Evolutionary conservation across 164 flowering plant species (phyloP).

Genomic region (Nymphaea thermarum): DNA sequence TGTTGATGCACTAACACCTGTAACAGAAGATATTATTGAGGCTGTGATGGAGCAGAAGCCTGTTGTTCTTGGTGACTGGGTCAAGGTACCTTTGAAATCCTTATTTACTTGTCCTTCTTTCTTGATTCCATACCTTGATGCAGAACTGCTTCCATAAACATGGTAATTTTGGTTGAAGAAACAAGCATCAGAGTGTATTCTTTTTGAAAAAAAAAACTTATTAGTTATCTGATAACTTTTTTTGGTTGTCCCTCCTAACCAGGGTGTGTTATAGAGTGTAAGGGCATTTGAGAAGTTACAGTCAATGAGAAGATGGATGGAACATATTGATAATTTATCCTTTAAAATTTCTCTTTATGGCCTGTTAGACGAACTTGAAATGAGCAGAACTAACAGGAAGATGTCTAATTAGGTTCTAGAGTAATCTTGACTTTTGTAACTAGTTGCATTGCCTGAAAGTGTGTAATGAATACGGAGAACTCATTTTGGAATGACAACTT

Average conservation of each 20-base stretch:
- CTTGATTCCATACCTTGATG: neutral
- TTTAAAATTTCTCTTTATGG: too few relatives aligned
- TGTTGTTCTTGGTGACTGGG: conserved; percentile 41
- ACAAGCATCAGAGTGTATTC: neutral
- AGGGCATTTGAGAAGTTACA: too few relatives aligned
- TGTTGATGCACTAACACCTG: conserved; percentile 36
- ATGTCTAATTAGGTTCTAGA: too few relatives aligned
- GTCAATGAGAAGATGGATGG: too few relatives aligned
- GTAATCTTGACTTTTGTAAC: too few relatives aligned
- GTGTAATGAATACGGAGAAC: too few relatives aligned
- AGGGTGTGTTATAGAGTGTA: too few relatives aligned
- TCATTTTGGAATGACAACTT: too few relatives aligned
- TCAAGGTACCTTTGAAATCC: conserved; percentile 43
- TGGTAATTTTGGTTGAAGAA: conserved; percentile 2
- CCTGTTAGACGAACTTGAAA: too few relatives aligned
- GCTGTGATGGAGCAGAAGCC: conserved; percentile 52
- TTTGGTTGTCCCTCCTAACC: neutral
- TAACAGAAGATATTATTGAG: conserved; percentile 45
- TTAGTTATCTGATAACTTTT: neutral
- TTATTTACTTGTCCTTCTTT: neutral
- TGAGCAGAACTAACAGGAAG: too few relatives aligned
- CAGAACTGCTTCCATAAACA: neutral
- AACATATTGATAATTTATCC: too few relatives aligned
- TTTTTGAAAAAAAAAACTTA: neutral
- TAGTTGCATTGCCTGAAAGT: too few relatives aligned